Conservation (phyloP, 2,329 filamentous ascomycete species). For the Lasiodiplodia citricola region DNA sequence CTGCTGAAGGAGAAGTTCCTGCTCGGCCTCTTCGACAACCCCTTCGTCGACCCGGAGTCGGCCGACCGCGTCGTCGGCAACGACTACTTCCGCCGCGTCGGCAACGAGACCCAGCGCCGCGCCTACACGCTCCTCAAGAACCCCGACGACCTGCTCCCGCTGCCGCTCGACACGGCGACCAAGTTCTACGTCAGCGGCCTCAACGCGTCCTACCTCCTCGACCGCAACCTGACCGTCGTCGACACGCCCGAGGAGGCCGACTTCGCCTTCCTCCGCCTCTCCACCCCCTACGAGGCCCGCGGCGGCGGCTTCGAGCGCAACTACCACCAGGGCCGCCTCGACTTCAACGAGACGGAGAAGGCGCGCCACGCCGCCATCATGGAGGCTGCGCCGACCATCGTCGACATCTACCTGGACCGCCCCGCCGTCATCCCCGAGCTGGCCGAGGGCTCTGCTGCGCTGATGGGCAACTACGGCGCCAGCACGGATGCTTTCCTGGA, state of each 20-base stretch:
- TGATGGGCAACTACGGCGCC: slow-evolving; percentile 50
- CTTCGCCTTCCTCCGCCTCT: slow-evolving; percentile 48
- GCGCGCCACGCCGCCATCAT: slow-evolving; percentile 48
- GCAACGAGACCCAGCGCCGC: slow-evolving; percentile 46
- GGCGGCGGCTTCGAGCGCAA: slow-evolving; percentile 49
- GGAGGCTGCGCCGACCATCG: slow-evolving; percentile 45
- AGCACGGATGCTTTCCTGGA: slow-evolving; percentile 52
- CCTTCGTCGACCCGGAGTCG: slow-evolving; percentile 54
- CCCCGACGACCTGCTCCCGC: slow-evolving; percentile 38
- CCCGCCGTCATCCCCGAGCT: slow-evolving; percentile 52
- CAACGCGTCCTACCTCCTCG: slow-evolving; percentile 39
- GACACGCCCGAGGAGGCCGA: slow-evolving; percentile 47
- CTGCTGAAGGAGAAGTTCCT: slow-evolving; percentile 58
- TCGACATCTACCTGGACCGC: slow-evolving; percentile 53
- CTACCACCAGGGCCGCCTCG: slow-evolving; percentile 50
- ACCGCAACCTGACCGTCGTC: slow-evolving; percentile 42
- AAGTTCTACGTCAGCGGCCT: slow-evolving; percentile 46
- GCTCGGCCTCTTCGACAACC: slow-evolving; percentile 59
- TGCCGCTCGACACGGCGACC: slow-evolving; percentile 30
- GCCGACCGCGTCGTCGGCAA: slow-evolving; percentile 53
- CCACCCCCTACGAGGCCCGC: slow-evolving; percentile 49
- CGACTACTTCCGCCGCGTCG: slow-evolving; percentile 48
- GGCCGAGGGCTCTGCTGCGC: slow-evolving; percentile 43
- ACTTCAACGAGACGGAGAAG: slow-evolving; percentile 48
- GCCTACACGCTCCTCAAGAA: slow-evolving; percentile 46